Evolutionary conservation across 768 basidiomycete species (phyloP).

Genomic region (Paxillus ammoniavirescens): DNA sequence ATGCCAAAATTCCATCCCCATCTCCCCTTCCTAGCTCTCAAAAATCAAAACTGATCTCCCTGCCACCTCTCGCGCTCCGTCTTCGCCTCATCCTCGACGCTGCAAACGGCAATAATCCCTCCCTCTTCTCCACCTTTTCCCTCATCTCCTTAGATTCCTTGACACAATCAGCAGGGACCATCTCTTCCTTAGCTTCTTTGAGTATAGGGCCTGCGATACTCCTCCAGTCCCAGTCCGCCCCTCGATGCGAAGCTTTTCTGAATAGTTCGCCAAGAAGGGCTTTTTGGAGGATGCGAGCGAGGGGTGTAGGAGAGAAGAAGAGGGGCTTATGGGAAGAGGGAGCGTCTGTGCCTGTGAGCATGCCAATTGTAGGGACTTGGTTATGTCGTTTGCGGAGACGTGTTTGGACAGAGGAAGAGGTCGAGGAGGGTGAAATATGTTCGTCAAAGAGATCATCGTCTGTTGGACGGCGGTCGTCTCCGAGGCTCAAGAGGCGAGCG

Average conservation of each 20-base stretch:
- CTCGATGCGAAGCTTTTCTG: slow-evolving; percentile 17
- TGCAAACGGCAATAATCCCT: slow-evolving; percentile 13
- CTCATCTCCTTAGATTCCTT: not conserved
- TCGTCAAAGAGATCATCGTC: slow-evolving; percentile 3
- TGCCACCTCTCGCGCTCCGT: slow-evolving; percentile 16
- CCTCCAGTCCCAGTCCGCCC: slow-evolving; percentile 26
- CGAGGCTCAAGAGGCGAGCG: slow-evolving; percentile 22
- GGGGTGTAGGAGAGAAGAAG: slow-evolving; percentile 19
- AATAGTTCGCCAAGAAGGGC: slow-evolving; percentile 19
- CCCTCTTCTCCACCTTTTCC: not conserved
- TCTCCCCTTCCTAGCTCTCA: not conserved
- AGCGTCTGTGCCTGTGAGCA: slow-evolving; percentile 14
- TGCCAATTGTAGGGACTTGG: slow-evolving; percentile 13
- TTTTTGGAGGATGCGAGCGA: slow-evolving; percentile 21
- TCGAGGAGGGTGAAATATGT: not conserved
- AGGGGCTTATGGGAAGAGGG: not conserved
- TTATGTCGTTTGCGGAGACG: not conserved
- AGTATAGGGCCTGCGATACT: slow-evolving; percentile 12
- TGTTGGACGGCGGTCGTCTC: not conserved
- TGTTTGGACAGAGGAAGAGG: not conserved
- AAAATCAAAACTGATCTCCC: slow-evolving; percentile 15
- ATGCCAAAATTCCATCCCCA: no score
- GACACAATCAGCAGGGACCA: slow-evolving; percentile 13
- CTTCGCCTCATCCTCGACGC: slow-evolving; percentile 27
- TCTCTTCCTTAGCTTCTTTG: slow-evolving; percentile 13